Base-by-base conservation (phyloP, 2,329 filamentous ascomycete genomes). In the Colletotrichum caudatum region DNA sequence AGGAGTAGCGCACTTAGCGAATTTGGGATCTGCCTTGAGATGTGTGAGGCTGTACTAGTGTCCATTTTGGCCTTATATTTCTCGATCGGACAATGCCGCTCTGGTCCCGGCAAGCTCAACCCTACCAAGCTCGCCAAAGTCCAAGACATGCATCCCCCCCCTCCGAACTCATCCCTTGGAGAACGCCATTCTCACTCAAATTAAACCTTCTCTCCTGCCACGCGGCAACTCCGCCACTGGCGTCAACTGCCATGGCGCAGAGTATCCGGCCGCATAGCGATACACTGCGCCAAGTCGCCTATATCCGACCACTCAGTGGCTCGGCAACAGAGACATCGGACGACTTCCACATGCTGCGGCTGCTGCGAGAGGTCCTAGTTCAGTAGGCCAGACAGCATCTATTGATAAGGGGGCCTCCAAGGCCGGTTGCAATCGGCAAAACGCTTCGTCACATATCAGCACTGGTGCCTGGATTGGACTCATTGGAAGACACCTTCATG, bases 251-350 rank as follows among this genome's bases (percentile, higher is more conserved):
- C 37, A n/a, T 18, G 35, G 39, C 54, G n/a, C n/a, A 26, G n/a
- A 11, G 2, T 14, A n/a, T 18, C 33, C 5, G 20, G 33, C 53
- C 39, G 35, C n/a, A 35, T n/a, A 23, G 14, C 54, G n/a, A 58
- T 11, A 33, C 12, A 37, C 61, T 37, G 26, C 50, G 50, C 61
- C 61, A 64, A 56, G 50, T 26, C 11, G 37, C 61, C 61, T 63
- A 20, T 23, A 63, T 37, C 35, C 35, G 8, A 29, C 18, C 50
- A 33, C 37, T 46, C 50, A 33, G 39, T 56, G 37, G 39, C 50
- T 33, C 37, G 9, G 61, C 20, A 64, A 18, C 61, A 39, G 50
- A 64, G 50, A 64, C 61, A 64, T 64, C 39, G 26, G 39, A 26
- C 2, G 50, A 37, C 20, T 56, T n/a, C 37, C 61, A 37, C 61